A percentile compares a stretch with the other conserved stretches of the same genome.
Conservation (phyloP, 192 early-diverging fungal species). For the Lobosporangium transversale region DNA sequence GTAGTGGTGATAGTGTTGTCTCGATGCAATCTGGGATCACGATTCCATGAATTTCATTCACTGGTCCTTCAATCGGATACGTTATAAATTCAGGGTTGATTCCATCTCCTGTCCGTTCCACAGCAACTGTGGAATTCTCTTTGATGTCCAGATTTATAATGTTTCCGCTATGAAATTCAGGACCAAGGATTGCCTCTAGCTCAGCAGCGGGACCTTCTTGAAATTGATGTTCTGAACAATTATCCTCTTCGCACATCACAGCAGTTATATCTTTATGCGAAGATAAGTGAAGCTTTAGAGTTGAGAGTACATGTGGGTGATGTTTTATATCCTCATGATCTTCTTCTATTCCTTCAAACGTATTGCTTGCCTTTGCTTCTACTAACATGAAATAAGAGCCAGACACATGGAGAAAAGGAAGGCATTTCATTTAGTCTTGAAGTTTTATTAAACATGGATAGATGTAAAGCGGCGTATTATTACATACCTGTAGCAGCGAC, state of each 20-base stretch:
- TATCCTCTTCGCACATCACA: constrained; percentile 37
- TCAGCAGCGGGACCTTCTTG: constrained; percentile 37
- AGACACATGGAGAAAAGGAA: neutral
- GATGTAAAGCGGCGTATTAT: no score
- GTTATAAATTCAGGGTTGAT: constrained; percentile 29
- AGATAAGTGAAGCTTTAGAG: constrained; percentile 29
- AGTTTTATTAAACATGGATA: no score
- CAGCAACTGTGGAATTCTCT: constrained; percentile 15
- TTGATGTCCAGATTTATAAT: constrained; percentile 47
- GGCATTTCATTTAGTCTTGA: neutral
- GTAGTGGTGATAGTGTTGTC: no score
- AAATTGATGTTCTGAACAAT: constrained; percentile 40
- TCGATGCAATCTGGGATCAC: no score
- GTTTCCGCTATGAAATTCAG: constrained; percentile 5
- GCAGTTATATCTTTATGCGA: constrained; percentile 39
- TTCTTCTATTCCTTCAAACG: no score
- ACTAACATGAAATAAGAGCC: no score
- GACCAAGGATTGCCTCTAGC: constrained; percentile 13
- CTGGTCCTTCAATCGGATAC: no score
- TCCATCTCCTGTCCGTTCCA: constrained; percentile 21
- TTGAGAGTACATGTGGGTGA: constrained; percentile 25
- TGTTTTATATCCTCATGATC: constrained; percentile 7
- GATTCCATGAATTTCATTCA: no score
- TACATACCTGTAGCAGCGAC: no score
- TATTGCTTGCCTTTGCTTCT: constrained; percentile 6